Conservation (phyloP, 495 filamentous ascomycete genomes). For the Poronia punctata region DNA sequence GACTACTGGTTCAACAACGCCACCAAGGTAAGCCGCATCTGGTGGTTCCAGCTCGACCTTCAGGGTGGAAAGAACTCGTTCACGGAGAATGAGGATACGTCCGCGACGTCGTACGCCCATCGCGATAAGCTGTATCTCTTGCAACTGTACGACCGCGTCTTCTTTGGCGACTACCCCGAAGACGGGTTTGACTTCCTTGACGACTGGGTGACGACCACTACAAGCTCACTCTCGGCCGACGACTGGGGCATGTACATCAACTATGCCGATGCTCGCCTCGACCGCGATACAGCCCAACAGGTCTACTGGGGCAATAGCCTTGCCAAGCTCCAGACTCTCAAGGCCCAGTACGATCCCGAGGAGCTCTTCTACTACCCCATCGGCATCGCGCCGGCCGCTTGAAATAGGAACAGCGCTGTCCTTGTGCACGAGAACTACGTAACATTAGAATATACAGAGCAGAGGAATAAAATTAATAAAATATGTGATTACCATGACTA, state of each 20-base stretch:
- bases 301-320: slow-evolving; percentile 50
- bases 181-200: slow-evolving; percentile 31
- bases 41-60: slow-evolving; percentile 40
- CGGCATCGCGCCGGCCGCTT: slow-evolving; percentile 42
- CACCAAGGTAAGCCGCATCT: slow-evolving; percentile 27
- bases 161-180: slow-evolving; percentile 21
- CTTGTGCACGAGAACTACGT: no score
- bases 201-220: slow-evolving; percentile 33
- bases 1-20: slow-evolving; percentile 36
- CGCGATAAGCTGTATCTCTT: slow-evolving; percentile 38
- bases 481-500: no score
- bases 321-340: slow-evolving; percentile 43
- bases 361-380: slow-evolving; percentile 60
- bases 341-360: slow-evolving; percentile 46
- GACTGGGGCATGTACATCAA: slow-evolving; percentile 45
- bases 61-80: slow-evolving; percentile 38
- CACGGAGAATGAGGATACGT: slow-evolving; percentile 24
- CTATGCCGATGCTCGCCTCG: slow-evolving; percentile 35
- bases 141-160: slow-evolving; percentile 31
- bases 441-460: no score
- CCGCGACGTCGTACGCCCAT: slow-evolving; percentile 31
- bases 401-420: no score
- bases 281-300: slow-evolving; percentile 28
- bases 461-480: no score
- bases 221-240: slow-evolving; percentile 13